Evolutionary conservation across 257 asterid genomes (phyloP), one percentile per base, ranked within the genome.

Genomic region (Craterostigma plantagineum): DNA sequence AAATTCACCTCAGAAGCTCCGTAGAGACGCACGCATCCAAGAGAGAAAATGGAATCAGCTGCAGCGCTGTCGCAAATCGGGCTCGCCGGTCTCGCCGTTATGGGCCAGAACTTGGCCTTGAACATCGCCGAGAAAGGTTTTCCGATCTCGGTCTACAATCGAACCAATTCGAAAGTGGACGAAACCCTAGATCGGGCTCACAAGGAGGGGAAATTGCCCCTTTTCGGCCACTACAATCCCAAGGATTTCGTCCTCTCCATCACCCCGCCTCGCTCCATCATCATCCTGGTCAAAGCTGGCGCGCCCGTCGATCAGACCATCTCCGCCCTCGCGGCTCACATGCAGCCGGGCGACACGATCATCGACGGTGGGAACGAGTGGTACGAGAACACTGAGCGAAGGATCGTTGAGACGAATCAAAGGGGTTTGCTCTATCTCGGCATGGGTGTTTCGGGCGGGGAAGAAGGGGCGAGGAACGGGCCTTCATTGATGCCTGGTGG

Each of bases 361-460:
- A 70, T 85, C 43, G 96, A 85, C 52, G 92, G 94, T 0, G 96
- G 96, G 0, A 85, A 85, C 38, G 96, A 85, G 77, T 85, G 96
- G 96, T 85, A 85, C 30, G 92, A 85, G 50, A 85, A 85, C 57
- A 85, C 96, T 10, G 94, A 85, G 50, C 63, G 96, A 7, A 61
- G 96, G 4, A 68, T 75, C 34, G 34, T 48, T 3, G 91, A 72
- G 10, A 81, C 92, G 2, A 14, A 59, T 0, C 46, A 51, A 0
- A 64, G 46, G 2, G 94, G 94, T 2, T 58, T 85, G 18, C 73
- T 85, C 9, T 85, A 85, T 46, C 43, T 85, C 3, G 96, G 96
- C 5, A 85, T 81, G 92, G 96, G 96, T 0, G 96, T 85, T 14
- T 85, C 96, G 7, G 96, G 96, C 5, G 94, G 96, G 0, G 96